phyloP scores from a whole-genome alignment of 164 flowering plant species.

The Chimonanthus praecox region DNA sequence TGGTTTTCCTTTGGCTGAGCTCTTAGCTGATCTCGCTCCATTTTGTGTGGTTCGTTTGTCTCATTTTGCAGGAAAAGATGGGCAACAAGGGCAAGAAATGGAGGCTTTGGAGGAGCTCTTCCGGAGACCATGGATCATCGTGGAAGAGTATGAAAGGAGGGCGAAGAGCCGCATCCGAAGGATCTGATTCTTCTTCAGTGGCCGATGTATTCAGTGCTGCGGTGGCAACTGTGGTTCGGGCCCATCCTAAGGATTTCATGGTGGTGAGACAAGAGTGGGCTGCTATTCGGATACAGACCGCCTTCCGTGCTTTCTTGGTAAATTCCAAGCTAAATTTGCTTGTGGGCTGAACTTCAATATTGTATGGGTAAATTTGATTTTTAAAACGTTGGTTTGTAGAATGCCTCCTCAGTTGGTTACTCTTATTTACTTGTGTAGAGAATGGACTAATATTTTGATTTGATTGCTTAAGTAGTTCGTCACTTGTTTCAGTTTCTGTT shows the following conservation, averaged over 20 bases:
- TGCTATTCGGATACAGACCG: not conserved
- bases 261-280: not conserved
- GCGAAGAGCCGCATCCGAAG: conserved; percentile 33
- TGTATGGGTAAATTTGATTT: too few species aligned
- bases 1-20: not conserved
- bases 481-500: not conserved
- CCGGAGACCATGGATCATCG: conserved; percentile 28
- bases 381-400: too few species aligned
- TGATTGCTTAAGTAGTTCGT: too few species aligned
- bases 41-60: not conserved
- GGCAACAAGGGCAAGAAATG: conserved; percentile 17
- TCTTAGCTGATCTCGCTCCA: too few species aligned
- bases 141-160: conserved; percentile 28
- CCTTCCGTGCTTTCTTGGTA: conserved; percentile 46
- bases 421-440: too few species aligned
- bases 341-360: too few species aligned
- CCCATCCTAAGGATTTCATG: not conserved
- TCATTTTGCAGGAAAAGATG: not conserved
- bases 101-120: conserved; percentile 65
- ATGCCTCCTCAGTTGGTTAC: too few species aligned
- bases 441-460: too few species aligned
- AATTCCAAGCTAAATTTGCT: too few species aligned
- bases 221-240: conserved; percentile 28
- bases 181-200: conserved; percentile 37
- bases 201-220: conserved; percentile 34